These are phyloP conservation scores for Camellia japonica DNA, from an alignment of 148 eudicot species.

Conservation along the genomic window DNA sequence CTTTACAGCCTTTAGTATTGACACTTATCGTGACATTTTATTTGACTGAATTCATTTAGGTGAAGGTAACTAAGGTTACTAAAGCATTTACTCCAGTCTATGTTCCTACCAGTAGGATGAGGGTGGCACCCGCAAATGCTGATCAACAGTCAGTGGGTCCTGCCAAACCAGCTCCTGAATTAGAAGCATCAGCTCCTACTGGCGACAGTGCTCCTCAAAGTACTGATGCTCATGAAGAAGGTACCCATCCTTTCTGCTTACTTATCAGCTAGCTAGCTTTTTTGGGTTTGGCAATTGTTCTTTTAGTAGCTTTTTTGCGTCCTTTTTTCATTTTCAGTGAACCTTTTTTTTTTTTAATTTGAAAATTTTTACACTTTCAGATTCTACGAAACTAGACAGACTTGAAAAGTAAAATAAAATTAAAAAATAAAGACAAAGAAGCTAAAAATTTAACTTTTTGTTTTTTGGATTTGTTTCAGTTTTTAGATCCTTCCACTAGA, in stretches of 20 bases:
- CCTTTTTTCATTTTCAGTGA: too few relatives aligned
- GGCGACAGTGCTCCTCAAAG: slow-evolving; percentile 36
- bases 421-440: too few relatives aligned
- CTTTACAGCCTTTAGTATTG: neutral
- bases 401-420: too few relatives aligned
- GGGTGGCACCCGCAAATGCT: slow-evolving; percentile 38
- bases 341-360: too few relatives aligned
- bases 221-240: slow-evolving; percentile 32
- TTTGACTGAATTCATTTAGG: slow-evolving; percentile 27
- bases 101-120: slow-evolving; percentile 32
- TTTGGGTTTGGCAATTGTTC: too few relatives aligned
- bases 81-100: slow-evolving; percentile 29
- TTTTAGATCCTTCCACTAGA: too few relatives aligned
- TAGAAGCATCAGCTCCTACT: slow-evolving; percentile 32
- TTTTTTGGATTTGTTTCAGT: too few relatives aligned
- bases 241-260: slow-evolving; percentile 20
- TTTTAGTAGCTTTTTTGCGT: too few relatives aligned
- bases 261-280: neutral
- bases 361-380: too few relatives aligned
- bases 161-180: slow-evolving; percentile 29
- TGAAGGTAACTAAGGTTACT: slow-evolving; percentile 46
- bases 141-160: slow-evolving; percentile 36
- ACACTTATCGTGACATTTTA: neutral
- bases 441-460: too few relatives aligned
- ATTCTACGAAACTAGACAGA: too few relatives aligned